Evolutionary conservation across 2,329 filamentous ascomycete genomes (phyloP), one percentile per base, ranked within the genome.

Genomic region (Alternaria triticimaculans): DNA sequence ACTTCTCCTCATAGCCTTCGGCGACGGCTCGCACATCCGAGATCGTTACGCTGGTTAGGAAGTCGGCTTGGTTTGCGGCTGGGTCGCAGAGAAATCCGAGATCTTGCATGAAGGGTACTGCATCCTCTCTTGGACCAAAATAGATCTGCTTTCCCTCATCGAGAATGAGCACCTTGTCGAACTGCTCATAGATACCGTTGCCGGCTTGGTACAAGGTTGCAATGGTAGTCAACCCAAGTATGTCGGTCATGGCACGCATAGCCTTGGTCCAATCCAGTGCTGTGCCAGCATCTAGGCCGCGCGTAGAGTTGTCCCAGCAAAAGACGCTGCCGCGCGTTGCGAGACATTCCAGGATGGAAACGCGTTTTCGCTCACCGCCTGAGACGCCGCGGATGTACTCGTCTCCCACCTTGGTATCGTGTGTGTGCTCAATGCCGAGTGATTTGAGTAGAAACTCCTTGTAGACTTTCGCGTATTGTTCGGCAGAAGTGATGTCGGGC

Each of bases 91-190:
- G 70, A 71, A 92, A 93, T n/a, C 91, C 91, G 74, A 90, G 87
- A 10, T 84, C 78, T 69, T 88, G 86, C 64, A 93, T 92, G 77
- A 88, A 93, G 0, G 79, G 78, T 67, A 85, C 87, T 2, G 91
- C 91, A 3, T 82, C 76, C 4, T 71, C 73, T 0, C 86, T 85
- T 0, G 86, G 85, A 0, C 92, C 92, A 66, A 89, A 93, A 80
- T 87, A 94, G 64, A 94, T 92, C 73, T 94, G 87, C 0, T 89
- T 86, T 3, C 92, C 92, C 71, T 93, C 89, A 70, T 94, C 92
- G 0, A 94, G 81, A 0, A 95, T 88, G 0, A 89, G 84, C 0
- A 88, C 87, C 73, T 93, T 93, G 80, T 94, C 90, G 70, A 94
- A 94, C 6, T 70, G 63, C 58, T 89, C 84, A 70, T 88, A 89